phyloP scores from a whole-genome alignment of 2,329 filamentous ascomycete species.

The Neonectria faginata region DNA sequence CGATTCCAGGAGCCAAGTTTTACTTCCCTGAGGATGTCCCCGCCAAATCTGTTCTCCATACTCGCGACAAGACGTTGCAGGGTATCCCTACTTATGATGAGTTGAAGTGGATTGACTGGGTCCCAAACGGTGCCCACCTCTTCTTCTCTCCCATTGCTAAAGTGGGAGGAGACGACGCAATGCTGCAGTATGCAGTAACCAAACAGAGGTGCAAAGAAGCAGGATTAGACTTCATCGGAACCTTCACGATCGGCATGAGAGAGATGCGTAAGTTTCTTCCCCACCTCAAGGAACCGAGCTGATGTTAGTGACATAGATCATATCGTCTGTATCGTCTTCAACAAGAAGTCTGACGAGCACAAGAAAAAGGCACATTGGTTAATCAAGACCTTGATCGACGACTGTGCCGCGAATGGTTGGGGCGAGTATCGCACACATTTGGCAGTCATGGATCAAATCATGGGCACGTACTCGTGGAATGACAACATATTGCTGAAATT shows the following conservation, averaged over 20 bases:
- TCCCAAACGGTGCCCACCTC: slow-evolving; percentile 37
- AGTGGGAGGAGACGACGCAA: slow-evolving; percentile 28
- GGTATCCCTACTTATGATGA: slow-evolving; percentile 35
- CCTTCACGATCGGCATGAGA: slow-evolving; percentile 28
- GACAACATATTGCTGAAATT: slow-evolving; percentile 55
- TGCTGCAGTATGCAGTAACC: slow-evolving; percentile 28
- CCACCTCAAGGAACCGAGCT: not conserved
- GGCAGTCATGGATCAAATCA: slow-evolving; percentile 60
- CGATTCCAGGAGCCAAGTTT: slow-evolving; percentile 38
- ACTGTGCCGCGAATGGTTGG: slow-evolving; percentile 56
- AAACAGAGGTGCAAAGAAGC: slow-evolving; percentile 34
- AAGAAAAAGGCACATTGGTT: slow-evolving; percentile 49
- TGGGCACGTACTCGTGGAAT: slow-evolving; percentile 59
- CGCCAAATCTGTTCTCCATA: slow-evolving; percentile 33
- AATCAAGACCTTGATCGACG: slow-evolving; percentile 53
- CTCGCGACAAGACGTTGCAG: slow-evolving; percentile 30
- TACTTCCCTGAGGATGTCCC: slow-evolving; percentile 39
- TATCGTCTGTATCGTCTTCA: slow-evolving; percentile 66
- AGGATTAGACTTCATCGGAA: slow-evolving; percentile 37
- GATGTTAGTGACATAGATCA: slow-evolving; percentile 6
- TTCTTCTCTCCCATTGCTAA: slow-evolving; percentile 42
- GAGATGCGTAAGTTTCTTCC: slow-evolving; percentile 15
- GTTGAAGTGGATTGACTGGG: slow-evolving; percentile 39
- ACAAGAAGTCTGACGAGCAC: slow-evolving; percentile 54
- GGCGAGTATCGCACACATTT: slow-evolving; percentile 62